phyloP scores from a whole-genome alignment of 768 basidiomycete genomes.

The Collybia sordida region DNA sequence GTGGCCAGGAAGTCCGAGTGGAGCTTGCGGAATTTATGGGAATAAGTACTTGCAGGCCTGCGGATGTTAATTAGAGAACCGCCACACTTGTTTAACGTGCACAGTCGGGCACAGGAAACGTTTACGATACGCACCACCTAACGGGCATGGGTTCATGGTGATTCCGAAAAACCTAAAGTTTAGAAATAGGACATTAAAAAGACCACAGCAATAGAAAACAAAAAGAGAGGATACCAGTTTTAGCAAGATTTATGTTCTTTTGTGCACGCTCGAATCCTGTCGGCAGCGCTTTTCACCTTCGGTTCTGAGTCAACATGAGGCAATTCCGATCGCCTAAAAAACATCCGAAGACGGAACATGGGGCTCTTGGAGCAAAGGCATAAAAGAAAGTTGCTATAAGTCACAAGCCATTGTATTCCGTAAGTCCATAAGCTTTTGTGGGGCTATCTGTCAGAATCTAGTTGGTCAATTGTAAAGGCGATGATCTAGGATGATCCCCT shows the following conservation, averaged over 20 bases:
- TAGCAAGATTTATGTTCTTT: neutral
- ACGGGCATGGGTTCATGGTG: no score
- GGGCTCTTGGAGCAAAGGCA: neutral
- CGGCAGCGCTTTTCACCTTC: conserved; percentile 10
- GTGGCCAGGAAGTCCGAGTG: conserved; percentile 7
- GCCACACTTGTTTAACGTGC: no score
- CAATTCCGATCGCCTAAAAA: conserved; percentile 11
- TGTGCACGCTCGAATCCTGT: conserved; percentile 4
- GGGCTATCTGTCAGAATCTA: no score
- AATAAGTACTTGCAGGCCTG: conserved; percentile 6
- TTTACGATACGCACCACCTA: neutral
- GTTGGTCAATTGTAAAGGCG: no score
- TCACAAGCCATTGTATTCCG: no score
- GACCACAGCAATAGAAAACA: conserved; percentile 5
- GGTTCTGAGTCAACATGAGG: conserved; percentile 20
- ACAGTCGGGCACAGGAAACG: neutral
- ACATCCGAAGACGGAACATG: neutral
- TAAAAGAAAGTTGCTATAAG: neutral
- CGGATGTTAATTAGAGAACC: conserved; percentile 3
- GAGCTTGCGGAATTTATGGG: neutral
- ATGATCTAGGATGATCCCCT: no score
- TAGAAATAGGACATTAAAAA: neutral
- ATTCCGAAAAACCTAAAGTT: neutral
- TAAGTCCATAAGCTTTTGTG: no score
- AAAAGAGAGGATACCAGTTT: conserved; percentile 6